Base-by-base conservation (phyloP, 768 basidiomycete species). In the Hemileccinum impolitum region DNA sequence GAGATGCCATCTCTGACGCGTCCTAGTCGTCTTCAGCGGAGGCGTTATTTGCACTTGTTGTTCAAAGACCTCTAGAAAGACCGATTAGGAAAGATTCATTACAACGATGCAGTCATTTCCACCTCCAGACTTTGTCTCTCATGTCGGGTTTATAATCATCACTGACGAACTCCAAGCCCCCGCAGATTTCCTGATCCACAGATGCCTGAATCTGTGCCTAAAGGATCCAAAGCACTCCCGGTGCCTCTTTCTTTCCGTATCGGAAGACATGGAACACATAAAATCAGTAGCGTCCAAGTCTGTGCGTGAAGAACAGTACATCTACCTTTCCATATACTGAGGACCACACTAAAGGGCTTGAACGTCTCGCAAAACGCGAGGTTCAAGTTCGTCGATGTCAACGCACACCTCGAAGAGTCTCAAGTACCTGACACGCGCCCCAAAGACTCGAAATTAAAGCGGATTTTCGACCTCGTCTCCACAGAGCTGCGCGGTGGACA, bases 131-230 rank as follows among this genome's bases (percentile, higher is more conserved):
- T 71, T 86, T 13, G 65, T 70, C 8, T 71, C 78, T 13, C 71
- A 78, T 30, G 72, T 72, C 25, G 74, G 81, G 9, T 57, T 82
- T 14, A 57, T 87, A 11, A 68, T 90, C 0, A 72, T 91, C 6
- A 85, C 87, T 6, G 89, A 91, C 57, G 76, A 87, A 43, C 71
- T 90, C 0, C 69, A 75, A 0, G 78, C 89, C 0, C 83, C 89
- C 2, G 85, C 81, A 11, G 86, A 89, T 51, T 91, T 90, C 56
- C 56, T 90, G 10, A 71, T 91, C 1, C 81, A 87, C 52, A 73
- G 73, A 11, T 66, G 72, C 38, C 54, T 90, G 4, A 62, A 71
- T 18, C 56, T 72, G 3, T 77, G 82, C 48, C 65, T 86, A 36
- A 88, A 85, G 62, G 55, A 62, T 38, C 43, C 57, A n/a, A 61